Conservation (phyloP, 2,329 filamentous ascomycete genomes). For the Clonostachys rhizophaga region DNA sequence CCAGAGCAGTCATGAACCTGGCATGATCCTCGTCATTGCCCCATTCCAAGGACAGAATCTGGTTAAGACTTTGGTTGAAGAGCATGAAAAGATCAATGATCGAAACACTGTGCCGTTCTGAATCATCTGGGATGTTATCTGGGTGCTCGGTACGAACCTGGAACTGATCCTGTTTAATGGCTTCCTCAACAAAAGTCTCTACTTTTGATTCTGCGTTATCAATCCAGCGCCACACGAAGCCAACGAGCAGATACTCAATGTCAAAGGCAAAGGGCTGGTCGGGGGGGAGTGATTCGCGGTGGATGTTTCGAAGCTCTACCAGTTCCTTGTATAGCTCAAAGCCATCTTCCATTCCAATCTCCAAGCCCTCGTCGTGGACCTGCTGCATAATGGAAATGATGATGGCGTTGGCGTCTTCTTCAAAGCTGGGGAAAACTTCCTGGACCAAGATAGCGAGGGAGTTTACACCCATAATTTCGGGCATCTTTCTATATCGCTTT, state of each 20-base stretch:
- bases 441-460: slow-evolving; percentile 68
- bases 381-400: slow-evolving; percentile 75
- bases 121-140: slow-evolving; percentile 63
- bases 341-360: slow-evolving; percentile 85
- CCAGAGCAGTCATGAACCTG: slow-evolving; percentile 92
- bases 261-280: slow-evolving; percentile 76
- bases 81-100: slow-evolving; percentile 90
- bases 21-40: slow-evolving; percentile 90
- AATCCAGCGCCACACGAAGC: slow-evolving; percentile 97
- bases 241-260: slow-evolving; percentile 78
- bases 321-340: slow-evolving; percentile 92
- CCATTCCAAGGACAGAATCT: slow-evolving; percentile 84
- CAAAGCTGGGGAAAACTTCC: slow-evolving; percentile 84
- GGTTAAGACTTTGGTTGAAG: slow-evolving; percentile 88
- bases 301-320: slow-evolving; percentile 77
- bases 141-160: slow-evolving; percentile 63
- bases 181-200: slow-evolving; percentile 79
- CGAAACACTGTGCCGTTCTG: slow-evolving; percentile 87
- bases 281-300: slow-evolving; percentile 65
- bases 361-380: slow-evolving; percentile 62
- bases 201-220: slow-evolving; percentile 74
- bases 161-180: slow-evolving; percentile 87
- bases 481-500: slow-evolving; percentile 86
- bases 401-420: slow-evolving; percentile 82
- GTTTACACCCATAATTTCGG: slow-evolving; percentile 75